Evolutionary conservation across 768 basidiomycete genomes (phyloP).

Genomic region (Mycena galericulata): DNA sequence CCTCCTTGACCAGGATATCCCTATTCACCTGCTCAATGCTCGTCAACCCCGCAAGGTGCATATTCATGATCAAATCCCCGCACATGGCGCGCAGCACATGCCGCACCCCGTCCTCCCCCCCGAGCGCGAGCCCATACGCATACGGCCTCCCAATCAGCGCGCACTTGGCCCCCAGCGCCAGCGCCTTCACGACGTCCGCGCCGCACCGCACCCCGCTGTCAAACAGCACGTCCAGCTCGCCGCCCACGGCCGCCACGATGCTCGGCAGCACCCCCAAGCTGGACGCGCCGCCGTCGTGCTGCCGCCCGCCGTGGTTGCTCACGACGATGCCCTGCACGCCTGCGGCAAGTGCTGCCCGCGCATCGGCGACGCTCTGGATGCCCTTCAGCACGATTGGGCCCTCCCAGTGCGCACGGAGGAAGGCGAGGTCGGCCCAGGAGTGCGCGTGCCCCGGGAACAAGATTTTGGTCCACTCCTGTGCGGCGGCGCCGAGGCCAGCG

Average conservation of each 20-base stretch:
- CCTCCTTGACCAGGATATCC: slow-evolving; percentile 6
- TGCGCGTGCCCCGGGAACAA: slow-evolving; percentile 54
- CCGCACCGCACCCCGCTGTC: slow-evolving; percentile 66
- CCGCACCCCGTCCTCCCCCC: slow-evolving; percentile 61
- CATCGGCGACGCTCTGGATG: too few species aligned
- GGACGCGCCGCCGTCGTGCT: slow-evolving; percentile 58
- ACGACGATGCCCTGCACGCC: slow-evolving; percentile 61
- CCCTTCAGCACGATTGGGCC: slow-evolving; percentile 63
- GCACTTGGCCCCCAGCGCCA: slow-evolving; percentile 68
- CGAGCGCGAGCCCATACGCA: slow-evolving; percentile 62
- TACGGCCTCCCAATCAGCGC: slow-evolving; percentile 58
- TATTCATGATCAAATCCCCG: slow-evolving; percentile 9
- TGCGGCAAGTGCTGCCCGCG: slow-evolving; percentile 56
- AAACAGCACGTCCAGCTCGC: slow-evolving; percentile 56
- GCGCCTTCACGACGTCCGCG: slow-evolving; percentile 65
- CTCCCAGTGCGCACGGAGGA: slow-evolving; percentile 60
- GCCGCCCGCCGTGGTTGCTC: slow-evolving; percentile 57
- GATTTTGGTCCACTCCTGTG: slow-evolving; percentile 50
- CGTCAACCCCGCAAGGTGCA: slow-evolving; percentile 5
- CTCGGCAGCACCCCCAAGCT: slow-evolving; percentile 51
- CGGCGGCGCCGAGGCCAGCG: slow-evolving; percentile 4
- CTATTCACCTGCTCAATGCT: neutral
- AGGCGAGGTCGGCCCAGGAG: slow-evolving; percentile 59
- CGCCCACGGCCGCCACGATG: slow-evolving; percentile 45
- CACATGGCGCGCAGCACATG: slow-evolving; percentile 53